These are phyloP conservation scores for Ampelocalamus luodianensis DNA, from an alignment of 176 grass and related monocot species.

Conservation along the genomic window DNA sequence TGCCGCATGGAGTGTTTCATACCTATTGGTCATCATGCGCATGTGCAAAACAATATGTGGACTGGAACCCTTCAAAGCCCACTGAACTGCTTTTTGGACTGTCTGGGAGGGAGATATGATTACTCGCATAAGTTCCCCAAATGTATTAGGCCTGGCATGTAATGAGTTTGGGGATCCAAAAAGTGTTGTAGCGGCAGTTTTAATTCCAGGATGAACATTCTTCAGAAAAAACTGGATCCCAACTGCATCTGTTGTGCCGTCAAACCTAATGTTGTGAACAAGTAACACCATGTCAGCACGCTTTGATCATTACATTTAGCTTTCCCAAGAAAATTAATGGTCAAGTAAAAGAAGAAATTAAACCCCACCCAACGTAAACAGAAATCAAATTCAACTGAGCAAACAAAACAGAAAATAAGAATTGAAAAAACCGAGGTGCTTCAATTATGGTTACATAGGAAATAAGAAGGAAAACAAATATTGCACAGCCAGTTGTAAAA, in stretches of 20 bases:
- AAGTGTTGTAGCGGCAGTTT: constrained; percentile 56
- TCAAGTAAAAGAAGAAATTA: not conserved
- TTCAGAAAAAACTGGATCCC: constrained; percentile 90
- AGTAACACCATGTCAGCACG: constrained; percentile 6
- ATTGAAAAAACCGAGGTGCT: not conserved
- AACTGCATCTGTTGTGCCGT: constrained; percentile 78
- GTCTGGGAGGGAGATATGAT: constrained; percentile 66
- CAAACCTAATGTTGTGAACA: constrained; percentile 59
- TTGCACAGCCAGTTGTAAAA: not conserved
- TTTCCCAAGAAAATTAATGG: not conserved
- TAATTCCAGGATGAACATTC: constrained; percentile 76
- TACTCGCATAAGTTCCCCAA: constrained; percentile 81
- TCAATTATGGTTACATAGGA: not conserved
- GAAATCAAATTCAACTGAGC: not conserved
- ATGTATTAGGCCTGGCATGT: constrained; percentile 73
- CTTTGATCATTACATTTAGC: not conserved
- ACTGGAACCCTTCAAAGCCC: constrained; percentile 64
- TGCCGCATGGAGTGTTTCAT: not conserved
- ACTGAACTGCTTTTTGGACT: constrained; percentile 68
- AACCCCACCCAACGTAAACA: not conserved
- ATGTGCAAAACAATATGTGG: constrained; percentile 88
- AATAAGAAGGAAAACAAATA: not conserved
- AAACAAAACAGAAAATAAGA: not conserved
- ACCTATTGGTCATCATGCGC: constrained; percentile 93
- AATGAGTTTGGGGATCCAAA: constrained; percentile 59